Evolutionary conservation across 306 rosid genomes (phyloP).

Genomic region (Medicago arabica): DNA sequence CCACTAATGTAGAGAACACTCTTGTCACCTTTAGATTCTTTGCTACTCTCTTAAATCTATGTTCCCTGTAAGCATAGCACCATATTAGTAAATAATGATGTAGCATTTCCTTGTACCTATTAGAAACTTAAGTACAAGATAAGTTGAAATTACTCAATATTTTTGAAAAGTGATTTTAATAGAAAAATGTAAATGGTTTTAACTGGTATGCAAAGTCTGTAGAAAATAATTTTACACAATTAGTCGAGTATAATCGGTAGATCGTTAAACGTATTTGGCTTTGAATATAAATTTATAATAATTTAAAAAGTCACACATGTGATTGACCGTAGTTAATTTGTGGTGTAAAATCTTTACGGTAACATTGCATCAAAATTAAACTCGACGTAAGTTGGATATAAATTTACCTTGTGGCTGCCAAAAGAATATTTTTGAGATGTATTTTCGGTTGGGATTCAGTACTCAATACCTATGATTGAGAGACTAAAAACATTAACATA

Average conservation of each 20-base stretch:
- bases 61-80: slow-evolving; percentile 49
- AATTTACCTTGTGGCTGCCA: slow-evolving; percentile 76
- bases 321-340: not conserved
- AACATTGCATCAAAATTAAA: not conserved
- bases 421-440: slow-evolving; percentile 59
- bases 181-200: not conserved
- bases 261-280: not conserved
- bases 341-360: not conserved
- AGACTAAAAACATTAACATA: not conserved
- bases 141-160: not conserved
- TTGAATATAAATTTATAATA: not conserved
- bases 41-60: slow-evolving; percentile 67
- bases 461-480: slow-evolving; percentile 57
- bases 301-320: not conserved
- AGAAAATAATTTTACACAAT: not conserved
- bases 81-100: not conserved
- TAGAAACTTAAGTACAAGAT: not conserved
- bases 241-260: not conserved
- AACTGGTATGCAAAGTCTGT: not conserved
- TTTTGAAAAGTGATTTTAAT: not conserved
- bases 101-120: not conserved
- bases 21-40: slow-evolving; percentile 69
- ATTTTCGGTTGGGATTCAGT: slow-evolving; percentile 54
- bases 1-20: slow-evolving; percentile 71
- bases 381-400: not conserved